A percentile compares a stretch with the other conserved stretches of the same genome.
phyloP scores from a whole-genome alignment of 768 basidiomycete species.

The Stropharia rugosoannulata region DNA sequence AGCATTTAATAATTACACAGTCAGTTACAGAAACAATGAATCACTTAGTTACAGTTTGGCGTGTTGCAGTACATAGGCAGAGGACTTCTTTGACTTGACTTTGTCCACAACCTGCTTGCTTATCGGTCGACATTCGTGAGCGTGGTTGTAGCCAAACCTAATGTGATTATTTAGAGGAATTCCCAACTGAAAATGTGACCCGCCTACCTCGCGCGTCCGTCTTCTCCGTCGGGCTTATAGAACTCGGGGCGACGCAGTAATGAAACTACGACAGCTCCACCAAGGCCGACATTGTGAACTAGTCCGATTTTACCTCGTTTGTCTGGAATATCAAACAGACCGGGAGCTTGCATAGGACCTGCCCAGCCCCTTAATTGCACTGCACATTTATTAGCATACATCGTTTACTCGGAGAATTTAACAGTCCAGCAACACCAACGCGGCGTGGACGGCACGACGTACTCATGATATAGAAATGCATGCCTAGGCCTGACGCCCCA shows the following conservation, averaged over 20 bases:
- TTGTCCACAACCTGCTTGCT: constrained; percentile 68
- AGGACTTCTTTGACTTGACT: constrained; percentile 69
- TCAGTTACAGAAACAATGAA: neutral
- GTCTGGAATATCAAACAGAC: constrained; percentile 60
- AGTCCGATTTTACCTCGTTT: constrained; percentile 76
- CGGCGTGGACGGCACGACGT: constrained; percentile 21
- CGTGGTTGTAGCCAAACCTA: constrained; percentile 84
- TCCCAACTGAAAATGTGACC: neutral
- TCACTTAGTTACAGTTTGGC: constrained; percentile 38
- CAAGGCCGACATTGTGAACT: constrained; percentile 82
- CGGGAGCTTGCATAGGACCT: constrained; percentile 80
- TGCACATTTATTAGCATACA: constrained; percentile 19
- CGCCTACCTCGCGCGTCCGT: constrained; percentile 63
- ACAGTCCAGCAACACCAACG: neutral
- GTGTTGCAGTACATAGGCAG: constrained; percentile 44
- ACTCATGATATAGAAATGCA: constrained; percentile 89
- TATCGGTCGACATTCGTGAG: constrained; percentile 59
- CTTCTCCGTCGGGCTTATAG: constrained; percentile 60
- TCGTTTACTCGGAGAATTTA: neutral
- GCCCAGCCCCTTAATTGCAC: constrained; percentile 84
- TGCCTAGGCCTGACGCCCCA: constrained; percentile 79
- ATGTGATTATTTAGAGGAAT: neutral
- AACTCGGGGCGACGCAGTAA: constrained; percentile 79
- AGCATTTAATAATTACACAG: too few species aligned
- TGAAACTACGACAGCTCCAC: constrained; percentile 77